Evolutionary conservation across 1,284 basidiomycete genomes (phyloP), one percentile per base, ranked within the genome.

Genomic region (Athelia sp.): DNA sequence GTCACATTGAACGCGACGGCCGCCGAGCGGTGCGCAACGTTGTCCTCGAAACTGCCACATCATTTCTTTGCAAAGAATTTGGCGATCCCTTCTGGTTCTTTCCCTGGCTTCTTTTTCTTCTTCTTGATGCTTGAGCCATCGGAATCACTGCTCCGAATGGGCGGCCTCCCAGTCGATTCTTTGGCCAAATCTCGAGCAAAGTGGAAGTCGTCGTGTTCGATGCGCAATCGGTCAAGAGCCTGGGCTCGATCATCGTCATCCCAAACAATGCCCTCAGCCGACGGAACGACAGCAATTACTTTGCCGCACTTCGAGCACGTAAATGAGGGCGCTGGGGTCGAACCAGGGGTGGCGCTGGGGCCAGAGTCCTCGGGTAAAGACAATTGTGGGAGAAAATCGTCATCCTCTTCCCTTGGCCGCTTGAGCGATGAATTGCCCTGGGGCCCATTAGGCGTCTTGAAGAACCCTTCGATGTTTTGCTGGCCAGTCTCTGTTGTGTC

Each of bases 151-250:
- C 36, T 51, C 52, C 32, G 42, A 14, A 19, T 17, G 48, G 47
- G 2, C 2, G 36, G 21, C 40, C 35, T 23, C 22, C 48, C 23
- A 29, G 59, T 58, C 19, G 62, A 43, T n/a, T 67, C 65, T 13
- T 64, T 68, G 14, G 83, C 78, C 45, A 95, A 63, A 48, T 90
- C 84, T 59, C 84, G 75, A 1, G 93, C 93, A 57, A 92, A 82
- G 65, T 96, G 93, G 64, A 82, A 94, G 67, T 96, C 93, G 43
- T 81, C 76, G 57, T 96, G 93, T 62, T 95, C 93, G 57, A 76
- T 66, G 50, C 75, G 79, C 46, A 86, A 63, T 49, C 60, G 69
- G 4, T 67, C 67, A 34, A 90, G 59, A 22, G 68, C 72, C 43
- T 68, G 64, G 29, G 63, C 62, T 54, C 52, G 56, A 46, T 47